Evolutionary conservation across 2,329 filamentous ascomycete species (phyloP).

Genomic region (Ilyonectria robusta): DNA sequence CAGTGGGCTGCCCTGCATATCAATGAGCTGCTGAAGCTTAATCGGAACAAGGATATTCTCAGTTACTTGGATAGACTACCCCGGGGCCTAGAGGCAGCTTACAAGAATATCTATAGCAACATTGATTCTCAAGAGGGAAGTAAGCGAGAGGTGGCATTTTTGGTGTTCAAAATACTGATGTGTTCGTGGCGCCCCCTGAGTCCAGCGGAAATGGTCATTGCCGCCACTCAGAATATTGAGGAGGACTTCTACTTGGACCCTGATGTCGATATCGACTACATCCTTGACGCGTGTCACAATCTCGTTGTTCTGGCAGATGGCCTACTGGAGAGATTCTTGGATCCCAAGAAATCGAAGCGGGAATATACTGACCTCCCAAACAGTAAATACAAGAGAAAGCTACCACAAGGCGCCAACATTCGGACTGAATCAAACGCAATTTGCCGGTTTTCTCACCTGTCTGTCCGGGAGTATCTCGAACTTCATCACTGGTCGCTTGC

Average conservation of each 20-base stretch:
- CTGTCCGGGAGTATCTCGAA: constrained; percentile 15
- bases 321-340: neutral
- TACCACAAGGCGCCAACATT: too few relatives aligned
- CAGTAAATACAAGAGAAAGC: neutral
- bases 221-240: constrained; percentile 1
- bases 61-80: constrained; percentile 27
- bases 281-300: constrained; percentile 17
- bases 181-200: constrained; percentile 3
- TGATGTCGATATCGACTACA: constrained; percentile 20
- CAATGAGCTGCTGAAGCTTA: constrained; percentile 17
- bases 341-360: neutral
- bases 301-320: neutral
- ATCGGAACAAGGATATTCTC: constrained; percentile 24
- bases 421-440: neutral
- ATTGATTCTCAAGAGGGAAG: constrained; percentile 9
- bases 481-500: constrained; percentile 13
- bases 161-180: constrained; percentile 15
- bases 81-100: constrained; percentile 25
- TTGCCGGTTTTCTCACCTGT: constrained; percentile 9
- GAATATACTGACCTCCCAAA: neutral
- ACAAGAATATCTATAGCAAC: constrained; percentile 26
- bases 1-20: constrained; percentile 41
- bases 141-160: constrained; percentile 5
- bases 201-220: constrained; percentile 11
- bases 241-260: neutral